Percentiles rank a stretch among this genome's conserved stretches.
Conservation (phyloP, 2,329 filamentous ascomycete genomes). For the Fusarium annulatum region DNA sequence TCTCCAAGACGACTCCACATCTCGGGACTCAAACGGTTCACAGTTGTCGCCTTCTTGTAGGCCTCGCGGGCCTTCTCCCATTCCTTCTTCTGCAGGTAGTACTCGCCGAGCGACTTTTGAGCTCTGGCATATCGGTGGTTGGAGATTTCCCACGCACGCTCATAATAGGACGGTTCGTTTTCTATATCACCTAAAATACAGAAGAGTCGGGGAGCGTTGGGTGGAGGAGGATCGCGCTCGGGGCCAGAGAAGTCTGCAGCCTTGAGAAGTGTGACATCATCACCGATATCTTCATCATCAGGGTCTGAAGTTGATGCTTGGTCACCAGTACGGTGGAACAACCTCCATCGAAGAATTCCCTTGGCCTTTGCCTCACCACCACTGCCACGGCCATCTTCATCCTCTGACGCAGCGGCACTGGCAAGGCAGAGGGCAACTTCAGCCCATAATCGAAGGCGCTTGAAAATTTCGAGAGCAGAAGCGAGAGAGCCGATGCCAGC, state of each 20-base stretch:
- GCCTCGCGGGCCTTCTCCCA: conserved; percentile 78
- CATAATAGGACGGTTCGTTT: conserved; percentile 77
- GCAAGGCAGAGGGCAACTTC: conserved; percentile 93
- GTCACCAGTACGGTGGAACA: conserved; percentile 74
- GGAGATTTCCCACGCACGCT: conserved; percentile 89
- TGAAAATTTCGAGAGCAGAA: conserved; percentile 95
- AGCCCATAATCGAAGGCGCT: conserved; percentile 91
- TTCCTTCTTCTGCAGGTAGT: conserved; percentile 75
- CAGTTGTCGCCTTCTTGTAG: conserved; percentile 79
- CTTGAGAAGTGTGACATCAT: conserved; percentile 67
- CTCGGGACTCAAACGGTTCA: conserved; percentile 83
- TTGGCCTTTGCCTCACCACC: conserved; percentile 83
- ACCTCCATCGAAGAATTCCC: conserved; percentile 78
- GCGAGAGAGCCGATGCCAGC: conserved; percentile 85
- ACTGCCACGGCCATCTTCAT: conserved; percentile 63
- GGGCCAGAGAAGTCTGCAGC: conserved; percentile 67
- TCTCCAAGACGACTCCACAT: conserved; percentile 94
- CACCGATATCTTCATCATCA: conserved; percentile 61
- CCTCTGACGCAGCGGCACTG: conserved; percentile 66
- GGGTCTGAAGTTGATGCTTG: conserved; percentile 50
- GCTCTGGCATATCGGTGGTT: conserved; percentile 84
- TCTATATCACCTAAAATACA: conserved; percentile 95
- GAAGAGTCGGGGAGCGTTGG: conserved; percentile 87
- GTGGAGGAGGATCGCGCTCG: conserved; percentile 74
- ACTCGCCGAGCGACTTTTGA: conserved; percentile 85